Conservation (phyloP, 495 filamentous ascomycete genomes). For the Podospora bellae-mahoneyi region DNA sequence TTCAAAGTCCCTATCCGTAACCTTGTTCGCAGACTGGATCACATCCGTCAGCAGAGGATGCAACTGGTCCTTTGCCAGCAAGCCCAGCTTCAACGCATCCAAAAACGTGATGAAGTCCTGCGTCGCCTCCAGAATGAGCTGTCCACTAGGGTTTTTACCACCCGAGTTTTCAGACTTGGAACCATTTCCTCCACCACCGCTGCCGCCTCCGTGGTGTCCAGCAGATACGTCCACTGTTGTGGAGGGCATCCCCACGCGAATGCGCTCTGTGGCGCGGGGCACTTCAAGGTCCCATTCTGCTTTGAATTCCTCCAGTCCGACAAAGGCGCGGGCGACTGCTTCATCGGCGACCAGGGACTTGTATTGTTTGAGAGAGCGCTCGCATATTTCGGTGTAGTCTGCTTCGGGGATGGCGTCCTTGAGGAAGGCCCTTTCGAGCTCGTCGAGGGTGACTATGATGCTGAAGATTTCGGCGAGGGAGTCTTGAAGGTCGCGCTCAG, state of each 20-base stretch:
- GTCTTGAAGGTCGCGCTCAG: constrained; percentile 89
- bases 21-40: constrained; percentile 94
- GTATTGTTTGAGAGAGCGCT: constrained; percentile 91
- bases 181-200: constrained; percentile 33
- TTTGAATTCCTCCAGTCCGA: constrained; percentile 91
- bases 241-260: constrained; percentile 79
- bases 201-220: neutral
- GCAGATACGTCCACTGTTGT: constrained; percentile 57
- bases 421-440: constrained; percentile 93
- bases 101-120: constrained; percentile 98
- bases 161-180: constrained; percentile 44
- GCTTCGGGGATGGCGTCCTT: constrained; percentile 89
- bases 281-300: constrained; percentile 89
- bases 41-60: constrained; percentile 91
- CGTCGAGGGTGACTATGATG: constrained; percentile 93
- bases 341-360: constrained; percentile 89
- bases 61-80: constrained; percentile 89
- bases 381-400: constrained; percentile 95
- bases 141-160: constrained; percentile 61
- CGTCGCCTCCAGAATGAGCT: constrained; percentile 78
- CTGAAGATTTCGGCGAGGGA: constrained; percentile 96
- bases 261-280: constrained; percentile 85
- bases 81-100: constrained; percentile 83
- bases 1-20: constrained; percentile 90
- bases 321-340: constrained; percentile 75